Percentiles rank a stretch among this genome's conserved stretches.
phyloP scores from a whole-genome alignment of 345 rosid genomes.

The Triadica sebifera region DNA sequence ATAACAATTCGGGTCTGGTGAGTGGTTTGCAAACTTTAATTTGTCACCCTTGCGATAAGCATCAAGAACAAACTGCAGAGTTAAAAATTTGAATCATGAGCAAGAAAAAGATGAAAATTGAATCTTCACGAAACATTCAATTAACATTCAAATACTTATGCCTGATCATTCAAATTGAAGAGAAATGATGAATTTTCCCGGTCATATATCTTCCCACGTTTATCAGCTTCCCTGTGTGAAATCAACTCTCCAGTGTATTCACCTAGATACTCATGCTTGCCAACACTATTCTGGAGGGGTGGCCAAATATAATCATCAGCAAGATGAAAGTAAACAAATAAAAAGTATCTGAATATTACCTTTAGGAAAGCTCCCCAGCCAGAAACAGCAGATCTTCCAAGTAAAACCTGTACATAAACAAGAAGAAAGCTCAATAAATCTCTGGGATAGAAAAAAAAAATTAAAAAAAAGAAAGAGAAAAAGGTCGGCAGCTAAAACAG shows the following conservation, averaged over 20 bases:
- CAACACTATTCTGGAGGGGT: constrained; percentile 75
- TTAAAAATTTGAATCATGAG: constrained; percentile 16
- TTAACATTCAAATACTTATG: constrained; percentile 24
- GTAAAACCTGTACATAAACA: constrained; percentile 66
- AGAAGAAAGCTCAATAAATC: constrained; percentile 2
- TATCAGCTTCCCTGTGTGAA: constrained; percentile 97
- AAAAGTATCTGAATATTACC: constrained; percentile 41
- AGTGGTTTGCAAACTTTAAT: constrained; percentile 92
- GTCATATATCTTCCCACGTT: constrained; percentile 97
- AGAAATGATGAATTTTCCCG: constrained; percentile 98
- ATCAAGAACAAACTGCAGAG: constrained; percentile 91
- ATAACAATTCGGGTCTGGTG: constrained; percentile 97
- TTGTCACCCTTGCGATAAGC: constrained; percentile 98
- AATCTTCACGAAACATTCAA: constrained; percentile 1
- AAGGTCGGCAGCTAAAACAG: background rate
- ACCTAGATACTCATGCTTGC: constrained; percentile 94
- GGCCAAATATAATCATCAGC: constrained; percentile 17
- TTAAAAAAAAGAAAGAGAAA: no score
- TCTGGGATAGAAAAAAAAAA: background rate
- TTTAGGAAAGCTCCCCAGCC: constrained; percentile 99
- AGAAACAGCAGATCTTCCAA: constrained; percentile 96
- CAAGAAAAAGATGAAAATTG: background rate
- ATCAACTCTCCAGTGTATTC: constrained; percentile 99
- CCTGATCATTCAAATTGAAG: constrained; percentile 98
- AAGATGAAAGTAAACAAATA: constrained; percentile 3